Base-by-base conservation (phyloP, 805 yeast species). In the Spathaspora gorwiae region DNA sequence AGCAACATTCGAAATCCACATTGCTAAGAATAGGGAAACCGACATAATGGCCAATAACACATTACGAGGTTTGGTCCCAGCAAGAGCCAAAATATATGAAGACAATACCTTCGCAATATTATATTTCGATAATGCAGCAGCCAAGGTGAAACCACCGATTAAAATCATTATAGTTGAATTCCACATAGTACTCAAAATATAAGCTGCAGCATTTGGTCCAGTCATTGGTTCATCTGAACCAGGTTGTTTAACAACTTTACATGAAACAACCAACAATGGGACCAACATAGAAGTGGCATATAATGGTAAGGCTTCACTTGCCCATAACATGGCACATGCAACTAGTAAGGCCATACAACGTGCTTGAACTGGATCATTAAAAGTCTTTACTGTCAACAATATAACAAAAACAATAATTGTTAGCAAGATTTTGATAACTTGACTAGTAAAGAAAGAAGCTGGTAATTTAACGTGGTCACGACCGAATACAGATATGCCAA, bases 1-100 rank as follows among this genome's bases (percentile, higher is more conserved):
- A 1, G 99, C 99, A 37, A 92, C 98, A 62, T 92, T 92, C 26
- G 95, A 85, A 35, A 92, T 94, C 95, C 96, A 90, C 88, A 92
- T 90, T 5, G 96, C 82, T 35, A 87, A 81, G 56, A 92, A 81
- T 35, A 90, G 71, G 0, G 97, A 87, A 30, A 92, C 92, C 39
- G 77, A 68, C 97, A 94, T 89, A 48, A 89, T 83, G 5, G 92
- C 79, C 37, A 90, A 65, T 32, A 90, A 68, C 19, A 92, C 84
- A 35, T 79, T 75, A 31, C 84, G 76, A 9, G 98, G 98, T 51
- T 83, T 81, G 5, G 92, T 86, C 9, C 97, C 97, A 2, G 96
- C 95, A 41, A 79, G 76, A 2, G 90, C 79, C 46, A 94, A 70
- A 47, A 92, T 83, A 64, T 79, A 80, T 0, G 96, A 87, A 5